Base-by-base conservation (phyloP, 1,139 yeast species). In the Hyphopichia pseudoburtonii region DNA sequence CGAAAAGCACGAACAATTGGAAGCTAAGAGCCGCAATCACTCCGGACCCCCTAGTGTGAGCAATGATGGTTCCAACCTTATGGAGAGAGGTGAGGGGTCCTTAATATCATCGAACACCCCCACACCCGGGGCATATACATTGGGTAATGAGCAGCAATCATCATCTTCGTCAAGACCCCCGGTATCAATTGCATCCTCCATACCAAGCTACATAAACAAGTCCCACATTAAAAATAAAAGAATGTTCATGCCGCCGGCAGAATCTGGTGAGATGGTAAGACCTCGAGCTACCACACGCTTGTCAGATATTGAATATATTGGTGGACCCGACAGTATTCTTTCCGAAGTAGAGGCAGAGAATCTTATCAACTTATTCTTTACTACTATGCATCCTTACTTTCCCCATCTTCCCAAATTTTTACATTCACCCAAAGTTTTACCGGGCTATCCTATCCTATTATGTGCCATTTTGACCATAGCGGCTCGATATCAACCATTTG, bases 351-450 rank as follows among this genome's bases (percentile, higher is more conserved):
- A 87, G 52, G 94, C 95, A 1, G 74, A 72, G 38, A 60, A 66
- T 35, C 63, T 87, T 25, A 77, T 88, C 22, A 67, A 75, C 32
- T 65, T 82, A 37, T 90, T 86, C 57, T 87, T 87, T 56, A 62
- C 78, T 8, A 79, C 88, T 3, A 76, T 90, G 80, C 95, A 87
- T 56, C 96, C 96, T 1, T 90, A 81, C 56, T 89, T 85, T 60
- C 97, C 97, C 1, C 86, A 82, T 52, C 75, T 90, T 26, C 96
- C 96, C 1, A 67, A 73, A 25, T 86, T 82, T 44, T 57, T 89
- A 32, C 92, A 83, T 40, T 71, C 78, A 36, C 78, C 87, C 0
- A 76, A 77, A 34, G 78, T 75, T 6, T 62, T 90, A 30, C 81
- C 89, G 0, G 83, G 83, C 5, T 86, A 86, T 60, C 96, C 96